phyloP scores from a whole-genome alignment of 2,329 filamentous ascomycete species.

The Elsinoe batatas region DNA sequence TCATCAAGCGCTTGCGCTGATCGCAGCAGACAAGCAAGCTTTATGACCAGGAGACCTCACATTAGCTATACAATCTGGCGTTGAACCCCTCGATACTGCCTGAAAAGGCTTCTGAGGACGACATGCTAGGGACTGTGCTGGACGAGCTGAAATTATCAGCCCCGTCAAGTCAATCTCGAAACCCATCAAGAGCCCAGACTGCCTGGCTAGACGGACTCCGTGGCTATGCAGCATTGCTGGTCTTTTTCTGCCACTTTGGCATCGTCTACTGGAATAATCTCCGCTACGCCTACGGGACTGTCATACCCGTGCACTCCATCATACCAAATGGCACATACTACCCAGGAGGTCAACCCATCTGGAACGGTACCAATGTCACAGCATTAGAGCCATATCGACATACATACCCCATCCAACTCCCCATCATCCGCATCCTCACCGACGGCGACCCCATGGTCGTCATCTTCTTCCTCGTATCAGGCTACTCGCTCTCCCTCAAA shows the following conservation, averaged over 20 bases:
- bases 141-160: slow-evolving; percentile 1
- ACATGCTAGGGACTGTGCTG: neutral
- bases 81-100: neutral
- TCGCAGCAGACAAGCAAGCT: neutral
- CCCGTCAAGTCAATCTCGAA: neutral
- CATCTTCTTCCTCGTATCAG: slow-evolving; percentile 53
- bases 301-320: slow-evolving; percentile 13
- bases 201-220: slow-evolving; percentile 57
- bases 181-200: slow-evolving; percentile 27
- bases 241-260: slow-evolving; percentile 54
- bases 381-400: neutral
- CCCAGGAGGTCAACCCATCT: slow-evolving; percentile 22
- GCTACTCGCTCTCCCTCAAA: slow-evolving; percentile 47
- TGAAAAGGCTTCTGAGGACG: neutral
- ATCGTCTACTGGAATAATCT: slow-evolving; percentile 15
- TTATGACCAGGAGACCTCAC: neutral
- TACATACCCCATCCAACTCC: slow-evolving; percentile 35
- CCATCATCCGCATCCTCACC: slow-evolving; percentile 46
- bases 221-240: slow-evolving; percentile 57
- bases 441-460: slow-evolving; percentile 49
- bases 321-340: slow-evolving; percentile 20
- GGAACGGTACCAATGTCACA: slow-evolving; percentile 13
- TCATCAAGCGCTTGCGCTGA: too few relatives aligned
- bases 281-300: slow-evolving; percentile 13
- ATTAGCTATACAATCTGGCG: neutral